Evolutionary conservation across 257 asterid species (phyloP).

Genomic region (Nicotiana attenuata): DNA sequence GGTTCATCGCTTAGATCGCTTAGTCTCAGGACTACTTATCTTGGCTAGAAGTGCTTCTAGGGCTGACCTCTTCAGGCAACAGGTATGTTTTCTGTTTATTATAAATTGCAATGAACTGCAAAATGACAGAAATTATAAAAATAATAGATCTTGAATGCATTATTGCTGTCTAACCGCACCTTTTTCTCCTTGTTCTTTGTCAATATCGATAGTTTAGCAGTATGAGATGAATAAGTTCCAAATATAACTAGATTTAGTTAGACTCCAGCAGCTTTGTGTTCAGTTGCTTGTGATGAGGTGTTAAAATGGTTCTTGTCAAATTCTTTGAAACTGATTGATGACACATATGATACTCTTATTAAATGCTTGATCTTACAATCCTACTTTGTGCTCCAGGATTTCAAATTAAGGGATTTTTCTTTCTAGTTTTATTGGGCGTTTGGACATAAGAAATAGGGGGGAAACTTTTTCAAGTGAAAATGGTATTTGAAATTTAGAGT

Average conservation of each 20-base stretch:
- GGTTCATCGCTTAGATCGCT: constrained; percentile 88
- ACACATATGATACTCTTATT: not conserved
- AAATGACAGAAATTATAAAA: not conserved
- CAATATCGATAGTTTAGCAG: not conserved
- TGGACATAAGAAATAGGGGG: too few species aligned
- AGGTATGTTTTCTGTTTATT: constrained; percentile 36
- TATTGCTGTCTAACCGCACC: not conserved
- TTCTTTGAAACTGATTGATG: not conserved
- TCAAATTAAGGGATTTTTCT: not conserved
- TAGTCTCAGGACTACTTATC: constrained; percentile 97
- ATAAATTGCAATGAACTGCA: not conserved
- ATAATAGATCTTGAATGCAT: not conserved
- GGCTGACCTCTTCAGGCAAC: constrained; percentile 91
- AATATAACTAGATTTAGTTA: not conserved
- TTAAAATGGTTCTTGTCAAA: not conserved
- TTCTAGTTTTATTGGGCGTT: not conserved
- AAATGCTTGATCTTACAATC: not conserved
- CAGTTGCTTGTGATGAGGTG: not conserved
- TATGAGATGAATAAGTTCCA: not conserved
- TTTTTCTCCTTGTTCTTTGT: not conserved
- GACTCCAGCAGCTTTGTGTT: not conserved
- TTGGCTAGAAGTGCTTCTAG: constrained; percentile 79
- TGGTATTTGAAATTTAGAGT: too few species aligned
- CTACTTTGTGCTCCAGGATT: not conserved
- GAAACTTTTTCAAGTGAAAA: too few species aligned